These are phyloP conservation scores for Oryza nivara DNA, from an alignment of 176 grass and related monocot genomes.

Conservation along the genomic window DNA sequence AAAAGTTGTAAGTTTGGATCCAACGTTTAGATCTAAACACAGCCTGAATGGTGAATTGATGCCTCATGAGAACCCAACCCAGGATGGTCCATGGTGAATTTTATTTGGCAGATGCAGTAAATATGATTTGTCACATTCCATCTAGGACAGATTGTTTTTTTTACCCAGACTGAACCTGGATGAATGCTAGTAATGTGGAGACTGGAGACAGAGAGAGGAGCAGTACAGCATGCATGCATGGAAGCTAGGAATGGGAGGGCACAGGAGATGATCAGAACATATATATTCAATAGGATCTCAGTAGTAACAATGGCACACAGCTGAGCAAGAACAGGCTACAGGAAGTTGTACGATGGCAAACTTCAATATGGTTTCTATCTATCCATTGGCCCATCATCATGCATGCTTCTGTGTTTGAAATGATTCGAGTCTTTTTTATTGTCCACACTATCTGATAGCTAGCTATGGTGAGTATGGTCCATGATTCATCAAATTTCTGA, in stretches of 20 bases:
- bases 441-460: neutral
- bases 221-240: neutral
- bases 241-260: neutral
- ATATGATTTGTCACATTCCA: neutral
- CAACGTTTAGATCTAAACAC: too few relatives aligned
- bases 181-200: neutral
- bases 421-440: slow-evolving; percentile 2
- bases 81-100: neutral
- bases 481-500: neutral
- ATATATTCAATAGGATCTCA: neutral
- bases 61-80: neutral
- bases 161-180: neutral
- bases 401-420: neutral
- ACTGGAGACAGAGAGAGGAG: neutral
- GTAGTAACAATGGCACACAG: neutral
- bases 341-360: neutral
- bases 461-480: slow-evolving; percentile 3
- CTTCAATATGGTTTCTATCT: neutral
- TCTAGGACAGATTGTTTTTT: neutral
- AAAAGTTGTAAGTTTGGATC: too few relatives aligned
- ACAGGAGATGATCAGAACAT: neutral
- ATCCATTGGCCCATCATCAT: neutral
- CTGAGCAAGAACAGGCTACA: slow-evolving; percentile 22
- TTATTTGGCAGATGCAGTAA: neutral
- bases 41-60: neutral